A percentile compares a stretch with the other conserved stretches of the same genome.
Evolutionary conservation across 164 flowering plant genomes (phyloP).

Genomic region (Nymphaea colorata): DNA sequence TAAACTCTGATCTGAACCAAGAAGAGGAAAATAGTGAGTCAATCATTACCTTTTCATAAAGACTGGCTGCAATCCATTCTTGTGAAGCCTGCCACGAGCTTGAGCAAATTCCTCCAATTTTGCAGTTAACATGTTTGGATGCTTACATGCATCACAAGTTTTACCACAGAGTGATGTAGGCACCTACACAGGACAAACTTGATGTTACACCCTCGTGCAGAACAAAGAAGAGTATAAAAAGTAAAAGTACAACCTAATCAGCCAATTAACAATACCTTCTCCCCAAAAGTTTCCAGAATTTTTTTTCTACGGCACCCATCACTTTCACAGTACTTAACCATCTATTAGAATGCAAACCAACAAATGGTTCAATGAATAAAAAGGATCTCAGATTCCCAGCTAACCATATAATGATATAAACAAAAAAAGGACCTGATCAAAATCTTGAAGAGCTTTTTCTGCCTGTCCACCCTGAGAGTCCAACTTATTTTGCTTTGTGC

Average conservation of each 20-base stretch:
- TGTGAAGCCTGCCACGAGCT: slow-evolving; percentile 19
- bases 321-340: slow-evolving; percentile 80
- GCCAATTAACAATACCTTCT: slow-evolving; percentile 40
- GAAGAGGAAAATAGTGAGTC: not conserved
- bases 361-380: not conserved
- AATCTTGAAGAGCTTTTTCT: slow-evolving; percentile 48
- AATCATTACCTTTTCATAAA: slow-evolving; percentile 45
- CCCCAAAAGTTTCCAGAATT: slow-evolving; percentile 86
- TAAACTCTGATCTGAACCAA: too few species aligned
- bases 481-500: slow-evolving; percentile 31
- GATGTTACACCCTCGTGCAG: not conserved
- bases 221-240: not conserved
- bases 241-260: not conserved
- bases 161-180: slow-evolving; percentile 50
- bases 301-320: slow-evolving; percentile 76
- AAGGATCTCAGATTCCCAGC: not conserved
- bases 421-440: slow-evolving; percentile 35
- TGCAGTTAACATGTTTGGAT: slow-evolving; percentile 56
- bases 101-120: slow-evolving; percentile 47
- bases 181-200: slow-evolving; percentile 26
- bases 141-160: slow-evolving; percentile 88
- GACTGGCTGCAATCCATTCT: slow-evolving; percentile 26
- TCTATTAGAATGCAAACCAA: slow-evolving; percentile 24
- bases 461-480: slow-evolving; percentile 28
- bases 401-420: not conserved